phyloP scores from a whole-genome alignment of 768 basidiomycete genomes.

The Daedaleopsis sinensis region DNA sequence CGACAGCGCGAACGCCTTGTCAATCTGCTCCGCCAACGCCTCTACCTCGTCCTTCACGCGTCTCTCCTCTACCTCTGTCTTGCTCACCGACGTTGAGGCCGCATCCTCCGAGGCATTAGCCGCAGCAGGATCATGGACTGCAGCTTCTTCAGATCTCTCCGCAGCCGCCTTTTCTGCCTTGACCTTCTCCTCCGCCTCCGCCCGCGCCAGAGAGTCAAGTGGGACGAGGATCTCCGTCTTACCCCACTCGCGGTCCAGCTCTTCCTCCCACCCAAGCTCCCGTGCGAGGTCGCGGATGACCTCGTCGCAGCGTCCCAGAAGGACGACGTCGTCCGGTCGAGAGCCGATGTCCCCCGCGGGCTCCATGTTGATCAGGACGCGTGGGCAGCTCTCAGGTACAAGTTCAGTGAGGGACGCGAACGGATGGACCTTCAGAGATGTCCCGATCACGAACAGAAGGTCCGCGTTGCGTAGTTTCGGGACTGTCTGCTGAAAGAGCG shows the following conservation, averaged over 20 bases:
- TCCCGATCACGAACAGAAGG: constrained; percentile 89
- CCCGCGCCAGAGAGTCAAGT: constrained; percentile 1
- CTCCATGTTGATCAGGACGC: constrained; percentile 89
- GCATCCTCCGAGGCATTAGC: background rate
- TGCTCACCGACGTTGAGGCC: background rate
- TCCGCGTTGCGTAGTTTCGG: constrained; percentile 65
- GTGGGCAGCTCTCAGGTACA: constrained; percentile 62
- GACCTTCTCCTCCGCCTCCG: background rate
- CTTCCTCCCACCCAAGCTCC: constrained; percentile 70
- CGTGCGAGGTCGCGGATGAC: constrained; percentile 60
- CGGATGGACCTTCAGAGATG: constrained; percentile 85
- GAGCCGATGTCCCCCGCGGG: constrained; percentile 67
- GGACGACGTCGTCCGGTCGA: constrained; percentile 59
- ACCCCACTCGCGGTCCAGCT: constrained; percentile 30
- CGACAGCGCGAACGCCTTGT: constrained; percentile 13
- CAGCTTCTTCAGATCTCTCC: background rate
- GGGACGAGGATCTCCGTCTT: constrained; percentile 27
- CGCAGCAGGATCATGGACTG: background rate
- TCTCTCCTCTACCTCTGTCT: background rate
- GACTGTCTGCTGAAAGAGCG: constrained; percentile 62
- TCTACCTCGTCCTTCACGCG: constrained; percentile 13
- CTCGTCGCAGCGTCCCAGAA: constrained; percentile 74
- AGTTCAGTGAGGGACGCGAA: constrained; percentile 75
- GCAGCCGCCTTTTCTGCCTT: background rate
- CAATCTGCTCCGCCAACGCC: constrained; percentile 8